Evolutionary conservation across 306 rosid species (phyloP).

Genomic region (Cucurbita pepo): DNA sequence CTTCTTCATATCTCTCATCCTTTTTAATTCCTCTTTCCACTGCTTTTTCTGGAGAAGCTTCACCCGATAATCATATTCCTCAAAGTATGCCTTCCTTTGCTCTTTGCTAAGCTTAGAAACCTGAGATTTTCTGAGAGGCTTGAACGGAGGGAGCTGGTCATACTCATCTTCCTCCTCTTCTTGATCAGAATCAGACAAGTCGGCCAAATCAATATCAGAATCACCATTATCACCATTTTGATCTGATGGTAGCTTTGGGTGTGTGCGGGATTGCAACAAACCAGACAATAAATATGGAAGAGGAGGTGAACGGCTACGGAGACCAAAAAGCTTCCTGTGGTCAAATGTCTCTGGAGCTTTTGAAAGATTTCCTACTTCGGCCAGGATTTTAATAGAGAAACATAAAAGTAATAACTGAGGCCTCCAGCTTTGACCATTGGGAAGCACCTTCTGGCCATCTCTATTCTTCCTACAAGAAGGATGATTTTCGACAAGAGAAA

Average conservation of each 20-base stretch:
- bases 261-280: slow-evolving; percentile 77
- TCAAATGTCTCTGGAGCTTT: slow-evolving; percentile 72
- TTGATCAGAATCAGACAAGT: slow-evolving; percentile 70
- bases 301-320: slow-evolving; percentile 76
- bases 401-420: slow-evolving; percentile 69
- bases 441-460: slow-evolving; percentile 90
- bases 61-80: slow-evolving; percentile 93
- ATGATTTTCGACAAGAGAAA: slow-evolving; percentile 88
- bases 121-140: slow-evolving; percentile 81
- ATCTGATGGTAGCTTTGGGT: slow-evolving; percentile 80
- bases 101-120: slow-evolving; percentile 69
- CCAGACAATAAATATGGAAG: slow-evolving; percentile 85
- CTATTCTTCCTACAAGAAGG: slow-evolving; percentile 90
- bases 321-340: slow-evolving; percentile 72
- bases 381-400: slow-evolving; percentile 73
- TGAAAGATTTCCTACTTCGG: slow-evolving; percentile 54
- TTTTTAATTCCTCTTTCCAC: slow-evolving; percentile 87
- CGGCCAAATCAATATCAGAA: slow-evolving; percentile 80
- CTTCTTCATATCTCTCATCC: slow-evolving; percentile 76
- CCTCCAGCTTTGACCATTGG: slow-evolving; percentile 91
- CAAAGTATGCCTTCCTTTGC: slow-evolving; percentile 72
- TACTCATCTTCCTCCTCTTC: slow-evolving; percentile 88
- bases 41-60: slow-evolving; percentile 89
- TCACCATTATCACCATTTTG: slow-evolving; percentile 88
- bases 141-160: slow-evolving; percentile 93